Evolutionary conservation across 768 basidiomycete genomes (phyloP).

Genomic region (Serendipita sp.): DNA sequence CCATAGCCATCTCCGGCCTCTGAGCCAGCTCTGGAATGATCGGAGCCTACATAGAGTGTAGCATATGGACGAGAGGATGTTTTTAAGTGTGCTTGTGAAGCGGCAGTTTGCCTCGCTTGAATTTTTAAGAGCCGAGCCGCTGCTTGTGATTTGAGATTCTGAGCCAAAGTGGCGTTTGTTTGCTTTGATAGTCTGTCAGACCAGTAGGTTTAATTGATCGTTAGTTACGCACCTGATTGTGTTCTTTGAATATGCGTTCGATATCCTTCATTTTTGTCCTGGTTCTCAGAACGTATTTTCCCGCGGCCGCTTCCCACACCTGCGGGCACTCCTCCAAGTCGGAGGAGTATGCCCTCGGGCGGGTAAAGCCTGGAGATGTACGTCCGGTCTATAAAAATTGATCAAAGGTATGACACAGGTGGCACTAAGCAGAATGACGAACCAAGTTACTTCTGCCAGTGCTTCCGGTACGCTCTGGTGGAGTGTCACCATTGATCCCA

Average conservation of each 20-base stretch:
- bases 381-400: background rate
- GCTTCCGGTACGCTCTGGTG: background rate
- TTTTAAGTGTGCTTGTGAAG: background rate
- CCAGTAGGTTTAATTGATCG: background rate
- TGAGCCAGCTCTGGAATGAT: background rate
- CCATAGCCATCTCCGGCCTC: background rate
- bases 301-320: constrained; percentile 55
- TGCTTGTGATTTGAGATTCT: background rate
- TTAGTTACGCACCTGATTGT: constrained; percentile 35
- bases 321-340: constrained; percentile 73
- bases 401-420: background rate
- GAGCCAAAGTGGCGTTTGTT: constrained; percentile 47
- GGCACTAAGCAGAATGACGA: background rate
- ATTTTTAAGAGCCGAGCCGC: background rate
- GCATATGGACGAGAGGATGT: background rate
- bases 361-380: background rate
- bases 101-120: constrained; percentile 1
- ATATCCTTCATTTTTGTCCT: constrained; percentile 59
- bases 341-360: constrained; percentile 31
- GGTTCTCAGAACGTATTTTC: constrained; percentile 53
- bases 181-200: constrained; percentile 30
- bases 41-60: background rate
- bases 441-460: background rate
- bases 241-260: constrained; percentile 56
- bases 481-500: background rate